Percentiles rank a stretch among this genome's conserved stretches.
These are phyloP conservation scores for Diplodia corticola DNA, from an alignment of 2,329 filamentous ascomycete genomes.

Conservation along the genomic window DNA sequence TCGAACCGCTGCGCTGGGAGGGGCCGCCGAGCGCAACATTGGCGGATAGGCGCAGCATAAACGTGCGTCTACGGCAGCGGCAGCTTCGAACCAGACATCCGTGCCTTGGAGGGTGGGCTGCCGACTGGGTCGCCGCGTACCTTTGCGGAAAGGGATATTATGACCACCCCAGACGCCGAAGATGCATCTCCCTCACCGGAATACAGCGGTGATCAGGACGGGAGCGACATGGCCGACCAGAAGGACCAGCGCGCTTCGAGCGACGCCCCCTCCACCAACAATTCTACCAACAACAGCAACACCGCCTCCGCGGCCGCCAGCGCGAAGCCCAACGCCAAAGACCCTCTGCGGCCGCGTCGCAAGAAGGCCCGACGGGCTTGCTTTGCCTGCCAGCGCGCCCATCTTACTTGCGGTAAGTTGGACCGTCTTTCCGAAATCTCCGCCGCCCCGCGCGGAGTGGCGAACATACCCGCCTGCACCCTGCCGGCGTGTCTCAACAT, in stretches of 20 bases:
- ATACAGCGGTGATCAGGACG: constrained; percentile 45
- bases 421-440: constrained; percentile 24
- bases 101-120: constrained; percentile 32
- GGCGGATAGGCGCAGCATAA: constrained; percentile 43
- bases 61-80: constrained; percentile 41
- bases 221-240: constrained; percentile 48
- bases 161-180: constrained; percentile 50
- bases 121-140: constrained; percentile 21
- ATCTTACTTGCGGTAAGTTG: constrained; percentile 94
- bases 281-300: constrained; percentile 29
- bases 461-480: constrained; percentile 16
- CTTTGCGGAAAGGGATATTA: constrained; percentile 43
- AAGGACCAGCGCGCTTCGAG: constrained; percentile 41
- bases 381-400: constrained; percentile 94
- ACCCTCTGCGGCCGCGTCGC: constrained; percentile 81
- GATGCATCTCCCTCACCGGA: constrained; percentile 51
- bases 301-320: constrained; percentile 36
- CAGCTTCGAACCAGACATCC: constrained; percentile 37
- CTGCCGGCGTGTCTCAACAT: constrained; percentile 30
- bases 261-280: constrained; percentile 33
- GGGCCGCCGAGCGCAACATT: constrained; percentile 36
- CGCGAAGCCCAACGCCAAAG: constrained; percentile 64
- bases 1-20: constrained; percentile 38
- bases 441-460: constrained; percentile 6
- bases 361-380: constrained; percentile 97